Evolutionary conservation across 208 protist species (phyloP).

Genomic region (Wallacemonas collosoma): DNA sequence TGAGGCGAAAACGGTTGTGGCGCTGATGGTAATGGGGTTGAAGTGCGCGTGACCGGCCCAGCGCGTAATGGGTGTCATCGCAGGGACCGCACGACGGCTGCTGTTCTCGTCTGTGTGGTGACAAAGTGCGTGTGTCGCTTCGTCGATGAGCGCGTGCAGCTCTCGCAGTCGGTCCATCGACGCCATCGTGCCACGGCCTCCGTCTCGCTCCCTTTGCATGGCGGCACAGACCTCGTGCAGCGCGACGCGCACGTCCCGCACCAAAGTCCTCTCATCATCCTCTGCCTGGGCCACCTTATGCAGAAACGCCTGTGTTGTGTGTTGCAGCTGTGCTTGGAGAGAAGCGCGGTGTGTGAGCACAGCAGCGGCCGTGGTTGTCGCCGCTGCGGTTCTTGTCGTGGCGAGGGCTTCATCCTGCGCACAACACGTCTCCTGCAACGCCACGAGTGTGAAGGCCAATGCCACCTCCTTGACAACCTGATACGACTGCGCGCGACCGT

Average conservation of each 20-base stretch:
- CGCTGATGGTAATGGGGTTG: constrained; percentile 7
- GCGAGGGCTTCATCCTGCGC: not conserved
- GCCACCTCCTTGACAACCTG: constrained; percentile 34
- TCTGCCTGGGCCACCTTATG: not conserved
- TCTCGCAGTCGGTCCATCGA: not conserved
- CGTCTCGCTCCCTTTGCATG: no score
- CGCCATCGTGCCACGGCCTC: no score
- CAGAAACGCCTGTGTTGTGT: not conserved
- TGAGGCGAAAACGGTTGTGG: not conserved
- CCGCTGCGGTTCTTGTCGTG: not conserved
- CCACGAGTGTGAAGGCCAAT: constrained; percentile 14
- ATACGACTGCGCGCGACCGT: constrained; percentile 12
- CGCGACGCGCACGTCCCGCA: not conserved
- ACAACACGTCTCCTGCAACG: constrained; percentile 15
- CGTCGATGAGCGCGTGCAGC: not conserved
- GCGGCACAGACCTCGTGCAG: not conserved
- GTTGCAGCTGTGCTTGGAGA: not conserved
- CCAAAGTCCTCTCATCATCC: not conserved
- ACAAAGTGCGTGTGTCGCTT: not conserved
- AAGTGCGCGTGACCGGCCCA: constrained; percentile 14
- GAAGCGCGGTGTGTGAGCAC: not conserved
- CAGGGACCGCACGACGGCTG: not conserved
- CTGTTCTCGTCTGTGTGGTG: no score
- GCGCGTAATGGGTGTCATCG: not conserved
- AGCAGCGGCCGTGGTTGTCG: not conserved